Evolutionary conservation across 1,284 basidiomycete species (phyloP).

Genomic region (Ceratorhiza oryzae-sativae): DNA sequence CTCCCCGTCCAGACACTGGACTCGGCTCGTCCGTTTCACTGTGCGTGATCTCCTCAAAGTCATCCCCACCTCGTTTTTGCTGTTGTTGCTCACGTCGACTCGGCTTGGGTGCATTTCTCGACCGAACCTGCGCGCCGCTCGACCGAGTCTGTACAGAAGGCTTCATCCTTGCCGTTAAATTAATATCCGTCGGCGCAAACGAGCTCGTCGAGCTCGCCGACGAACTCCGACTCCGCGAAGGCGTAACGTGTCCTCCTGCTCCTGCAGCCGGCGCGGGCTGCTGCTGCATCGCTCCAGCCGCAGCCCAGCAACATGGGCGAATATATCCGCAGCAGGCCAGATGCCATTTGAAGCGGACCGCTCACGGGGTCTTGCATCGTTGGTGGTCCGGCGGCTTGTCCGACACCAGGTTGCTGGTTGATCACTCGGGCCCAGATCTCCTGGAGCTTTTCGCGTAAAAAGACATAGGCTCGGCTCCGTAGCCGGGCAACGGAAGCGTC

Average conservation of each 20-base stretch:
- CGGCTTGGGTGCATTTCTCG: neutral
- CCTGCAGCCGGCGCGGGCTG: neutral
- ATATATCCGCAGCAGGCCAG: slow-evolving; percentile 73
- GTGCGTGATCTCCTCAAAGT: slow-evolving; percentile 9
- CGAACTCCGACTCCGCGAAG: slow-evolving; percentile 22
- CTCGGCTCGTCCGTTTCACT: slow-evolving; percentile 10
- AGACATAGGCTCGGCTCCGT: slow-evolving; percentile 65
- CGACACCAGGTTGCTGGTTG: slow-evolving; percentile 45
- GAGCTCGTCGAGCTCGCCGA: slow-evolving; percentile 27
- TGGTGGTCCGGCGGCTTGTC: slow-evolving; percentile 52
- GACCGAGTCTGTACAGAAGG: slow-evolving; percentile 7
- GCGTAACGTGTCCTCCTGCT: neutral
- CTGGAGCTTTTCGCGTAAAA: slow-evolving; percentile 60
- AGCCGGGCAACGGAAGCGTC: slow-evolving; percentile 73
- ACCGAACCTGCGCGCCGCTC: slow-evolving; percentile 9
- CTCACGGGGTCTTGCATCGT: slow-evolving; percentile 63
- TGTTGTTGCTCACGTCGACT: neutral
- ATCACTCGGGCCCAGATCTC: slow-evolving; percentile 63
- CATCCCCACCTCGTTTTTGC: neutral
- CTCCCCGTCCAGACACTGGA: neutral
- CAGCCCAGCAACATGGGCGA: slow-evolving; percentile 58
- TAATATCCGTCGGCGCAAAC: slow-evolving; percentile 34
- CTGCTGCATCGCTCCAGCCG: slow-evolving; percentile 21
- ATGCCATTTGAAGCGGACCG: slow-evolving; percentile 67
- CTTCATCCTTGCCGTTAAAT: neutral